Evolutionary conservation across 306 rosid genomes (phyloP), one percentile per base, ranked within the genome.

Genomic region (Bauhinia variegata): DNA sequence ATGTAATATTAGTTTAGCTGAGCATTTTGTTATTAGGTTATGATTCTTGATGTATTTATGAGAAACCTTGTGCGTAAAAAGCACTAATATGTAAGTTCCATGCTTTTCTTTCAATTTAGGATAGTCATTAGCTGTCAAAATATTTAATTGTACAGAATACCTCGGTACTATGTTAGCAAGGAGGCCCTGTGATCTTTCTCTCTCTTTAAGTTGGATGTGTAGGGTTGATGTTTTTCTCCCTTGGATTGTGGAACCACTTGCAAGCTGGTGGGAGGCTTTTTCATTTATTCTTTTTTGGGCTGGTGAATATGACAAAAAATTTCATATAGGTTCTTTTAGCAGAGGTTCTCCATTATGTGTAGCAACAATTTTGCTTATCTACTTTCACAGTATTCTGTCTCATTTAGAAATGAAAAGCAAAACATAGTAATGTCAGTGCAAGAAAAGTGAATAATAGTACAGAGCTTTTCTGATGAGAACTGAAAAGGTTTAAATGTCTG

Each of bases 381-480:
- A 48, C 61, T 50, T 41, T 58, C 32, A 59, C 15, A 47, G 41
- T 23, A 33, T 37, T 75, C 57, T 14, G 15, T 69, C 54, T 46
- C 60, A 15, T 28, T 38, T 67, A 39, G 63, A 34, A 50, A 16
- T 63, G 60, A 59, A 62, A 36, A 46, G 51, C 60, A 43, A 41
- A 50, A 19, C 10, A 23, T 28, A 55, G 65, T 42, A 63, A 57
- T 33, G 30, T 18, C 30, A 67, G 36, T 36, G 54, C 43, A 46
- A 38, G 53, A 54, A 60, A 72, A 78, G 66, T 36, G 67, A 38
- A 32, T 47, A 55, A 9, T 68, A 42, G 10, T 71, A 41, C 48
- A 30, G 56, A 34, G 46, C 37, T 70, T 49, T 58, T 56, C 68
- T 63, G n/a, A 59, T 34, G 15, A 67, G 54, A 39, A 48, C n/a